Conservation (phyloP, 2,329 filamentous ascomycete genomes). For the Colletotrichum sojae region DNA sequence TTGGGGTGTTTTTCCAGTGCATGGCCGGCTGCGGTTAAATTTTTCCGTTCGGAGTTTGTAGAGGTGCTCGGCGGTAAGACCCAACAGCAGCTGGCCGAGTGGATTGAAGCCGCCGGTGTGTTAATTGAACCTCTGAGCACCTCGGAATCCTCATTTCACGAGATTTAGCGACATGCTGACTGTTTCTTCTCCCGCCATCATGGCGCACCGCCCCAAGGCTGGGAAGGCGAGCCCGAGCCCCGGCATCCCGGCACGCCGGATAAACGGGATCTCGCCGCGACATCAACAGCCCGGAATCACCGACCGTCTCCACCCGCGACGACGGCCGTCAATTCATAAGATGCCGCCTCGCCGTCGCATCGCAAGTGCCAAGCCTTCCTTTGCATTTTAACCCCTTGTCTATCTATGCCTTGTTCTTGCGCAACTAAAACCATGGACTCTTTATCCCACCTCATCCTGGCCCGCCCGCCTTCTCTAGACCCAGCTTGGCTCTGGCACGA, state of each 20-base stretch:
- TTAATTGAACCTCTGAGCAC: not conserved
- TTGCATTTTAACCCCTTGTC: not conserved
- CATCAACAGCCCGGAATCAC: constrained; percentile 36
- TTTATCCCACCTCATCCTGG: constrained; percentile 24
- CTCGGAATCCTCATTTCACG: not conserved
- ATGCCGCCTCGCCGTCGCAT: not conserved
- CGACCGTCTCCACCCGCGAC: constrained; percentile 28
- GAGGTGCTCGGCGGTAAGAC: constrained; percentile 23
- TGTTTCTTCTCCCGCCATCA: not conserved
- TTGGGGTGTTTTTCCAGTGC: not conserved
- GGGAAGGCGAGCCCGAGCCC: not conserved
- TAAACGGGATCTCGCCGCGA: constrained; percentile 35
- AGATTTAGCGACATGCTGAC: not conserved
- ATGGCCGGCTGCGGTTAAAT: constrained; percentile 9
- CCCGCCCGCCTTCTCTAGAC: constrained; percentile 52
- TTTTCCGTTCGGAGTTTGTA: constrained; percentile 34
- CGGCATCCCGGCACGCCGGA: constrained; percentile 25
- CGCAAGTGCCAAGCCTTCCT: not conserved
- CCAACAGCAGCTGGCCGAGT: not conserved
- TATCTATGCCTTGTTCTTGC: too few species aligned
- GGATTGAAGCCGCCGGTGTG: not conserved
- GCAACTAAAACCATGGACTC: constrained; percentile 11
- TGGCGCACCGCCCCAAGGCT: not conserved
- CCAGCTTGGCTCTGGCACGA: constrained; percentile 58
- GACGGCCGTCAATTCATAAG: constrained; percentile 13